These are phyloP conservation scores for Penicillium paxilli DNA, from an alignment of 495 filamentous ascomycete genomes.

Conservation along the genomic window DNA sequence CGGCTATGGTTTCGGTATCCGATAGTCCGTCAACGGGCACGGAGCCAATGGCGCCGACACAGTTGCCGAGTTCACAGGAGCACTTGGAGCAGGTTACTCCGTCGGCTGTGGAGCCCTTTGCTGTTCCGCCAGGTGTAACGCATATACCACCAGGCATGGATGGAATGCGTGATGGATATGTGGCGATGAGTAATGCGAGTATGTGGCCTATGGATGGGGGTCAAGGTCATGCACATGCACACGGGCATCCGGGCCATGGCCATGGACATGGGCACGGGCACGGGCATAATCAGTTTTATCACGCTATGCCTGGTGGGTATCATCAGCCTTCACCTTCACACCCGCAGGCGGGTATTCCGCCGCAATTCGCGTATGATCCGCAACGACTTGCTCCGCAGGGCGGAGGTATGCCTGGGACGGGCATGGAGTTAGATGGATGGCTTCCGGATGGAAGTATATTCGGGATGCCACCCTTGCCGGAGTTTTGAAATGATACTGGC, in stretches of 20 bases:
- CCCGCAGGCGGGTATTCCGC: constrained; percentile 13
- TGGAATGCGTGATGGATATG: constrained; percentile 21
- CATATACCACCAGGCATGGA: constrained; percentile 19
- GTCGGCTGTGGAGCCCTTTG: constrained; percentile 13
- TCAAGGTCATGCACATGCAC: constrained; percentile 15
- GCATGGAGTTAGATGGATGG: constrained; percentile 42
- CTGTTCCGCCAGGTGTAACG: constrained; percentile 12
- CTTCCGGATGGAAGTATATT: constrained; percentile 36
- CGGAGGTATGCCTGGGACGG: constrained; percentile 14
- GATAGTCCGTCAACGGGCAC: constrained; percentile 5
- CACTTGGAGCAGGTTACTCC: constrained; percentile 9
- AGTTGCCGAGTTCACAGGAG: constrained; percentile 10
- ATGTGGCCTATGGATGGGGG: constrained; percentile 29
- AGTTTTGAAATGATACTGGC: no score
- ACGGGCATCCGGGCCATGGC: not conserved
- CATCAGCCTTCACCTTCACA: constrained; percentile 11
- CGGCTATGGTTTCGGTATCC: constrained; percentile 14
- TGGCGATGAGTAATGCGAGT: constrained; percentile 17
- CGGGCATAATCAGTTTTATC: constrained; percentile 15
- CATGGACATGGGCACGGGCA: not conserved
- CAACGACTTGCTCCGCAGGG: constrained; percentile 20
- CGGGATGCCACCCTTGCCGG: constrained; percentile 34
- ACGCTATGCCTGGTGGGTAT: constrained; percentile 14
- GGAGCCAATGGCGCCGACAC: constrained; percentile 7
- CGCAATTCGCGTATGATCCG: constrained; percentile 31